These are phyloP conservation scores for Ophiocordyceps camponoti-rufipedis DNA, from an alignment of 2,329 filamentous ascomycete genomes.

Conservation along the genomic window DNA sequence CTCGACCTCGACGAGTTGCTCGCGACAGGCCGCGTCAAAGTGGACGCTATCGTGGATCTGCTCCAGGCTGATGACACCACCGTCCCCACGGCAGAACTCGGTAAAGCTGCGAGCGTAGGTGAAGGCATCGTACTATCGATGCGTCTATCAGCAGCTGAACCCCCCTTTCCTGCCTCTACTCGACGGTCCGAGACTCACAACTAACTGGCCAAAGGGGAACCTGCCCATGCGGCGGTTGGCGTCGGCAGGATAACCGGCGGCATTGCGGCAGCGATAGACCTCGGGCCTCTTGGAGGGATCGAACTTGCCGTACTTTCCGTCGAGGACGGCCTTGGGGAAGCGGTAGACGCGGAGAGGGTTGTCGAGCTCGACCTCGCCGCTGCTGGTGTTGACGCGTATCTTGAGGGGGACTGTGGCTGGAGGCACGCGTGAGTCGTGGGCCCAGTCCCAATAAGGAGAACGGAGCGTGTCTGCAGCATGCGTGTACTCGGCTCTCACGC, in stretches of 20 bases:
- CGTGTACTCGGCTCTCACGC: conserved; percentile 17
- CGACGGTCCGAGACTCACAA: conserved; percentile 14
- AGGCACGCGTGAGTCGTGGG: conserved; percentile 21
- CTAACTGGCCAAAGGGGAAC: conserved; percentile 18
- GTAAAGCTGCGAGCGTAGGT: conserved; percentile 16
- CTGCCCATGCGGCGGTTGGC: conserved; percentile 16
- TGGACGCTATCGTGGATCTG: conserved; percentile 24
- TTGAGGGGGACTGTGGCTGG: conserved; percentile 14
- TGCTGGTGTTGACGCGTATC: conserved; percentile 13
- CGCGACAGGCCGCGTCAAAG: conserved; percentile 18
- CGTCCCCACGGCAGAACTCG: conserved; percentile 14
- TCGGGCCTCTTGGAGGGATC: conserved; percentile 11
- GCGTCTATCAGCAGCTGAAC: neutral
- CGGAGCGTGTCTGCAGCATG: conserved; percentile 27
- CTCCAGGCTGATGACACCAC: conserved; percentile 21
- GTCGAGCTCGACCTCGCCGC: conserved; percentile 17
- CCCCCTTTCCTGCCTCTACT: too few species aligned
- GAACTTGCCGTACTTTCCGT: conserved; percentile 18
- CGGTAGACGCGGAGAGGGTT: conserved; percentile 35
- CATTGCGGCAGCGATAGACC: conserved; percentile 21
- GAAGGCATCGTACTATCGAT: conserved; percentile 20
- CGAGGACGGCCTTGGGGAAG: conserved; percentile 23
- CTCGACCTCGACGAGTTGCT: conserved; percentile 19
- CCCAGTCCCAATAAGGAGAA: conserved; percentile 39
- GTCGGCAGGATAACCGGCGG: conserved; percentile 17